Evolutionary conservation across 164 flowering plant species (phyloP).

Genomic region (Liquidambar formosana): DNA sequence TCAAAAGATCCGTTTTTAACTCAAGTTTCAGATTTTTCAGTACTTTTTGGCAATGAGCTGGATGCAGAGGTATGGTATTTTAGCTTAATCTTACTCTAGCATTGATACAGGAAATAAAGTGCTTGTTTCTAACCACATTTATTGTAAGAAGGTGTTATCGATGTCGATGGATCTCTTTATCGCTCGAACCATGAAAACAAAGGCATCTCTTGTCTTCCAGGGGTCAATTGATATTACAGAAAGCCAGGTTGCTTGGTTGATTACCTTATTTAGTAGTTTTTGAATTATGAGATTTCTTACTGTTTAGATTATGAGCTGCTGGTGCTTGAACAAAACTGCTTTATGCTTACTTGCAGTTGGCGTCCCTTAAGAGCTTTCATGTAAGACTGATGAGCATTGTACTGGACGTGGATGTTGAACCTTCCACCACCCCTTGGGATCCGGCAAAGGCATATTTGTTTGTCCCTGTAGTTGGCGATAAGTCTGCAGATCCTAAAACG

Average conservation of each 20-base stretch:
- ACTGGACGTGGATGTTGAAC: conserved; percentile 98
- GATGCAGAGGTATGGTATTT: conserved; percentile 97
- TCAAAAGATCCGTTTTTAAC: conserved; percentile 77
- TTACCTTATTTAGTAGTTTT: background rate
- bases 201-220: conserved; percentile 74
- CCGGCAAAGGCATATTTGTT: conserved; percentile 95
- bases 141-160: conserved; percentile 77
- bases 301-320: background rate
- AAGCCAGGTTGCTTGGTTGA: conserved; percentile 55
- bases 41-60: conserved; percentile 93
- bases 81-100: background rate
- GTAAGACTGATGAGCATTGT: conserved; percentile 98
- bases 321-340: background rate
- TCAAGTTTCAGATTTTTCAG: conserved; percentile 89
- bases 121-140: conserved; percentile 11
- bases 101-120: background rate
- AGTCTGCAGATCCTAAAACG: conserved; percentile 47
- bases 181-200: conserved; percentile 90
- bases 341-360: conserved; percentile 56
- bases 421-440: conserved; percentile 98
- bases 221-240: conserved; percentile 67
- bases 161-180: conserved; percentile 98
- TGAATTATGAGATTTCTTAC: background rate
- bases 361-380: conserved; percentile 88
- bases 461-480: conserved; percentile 66